Evolutionary conservation across 352 stramenopile genomes (phyloP).

Genomic region (Phytophthora kernoviae): DNA sequence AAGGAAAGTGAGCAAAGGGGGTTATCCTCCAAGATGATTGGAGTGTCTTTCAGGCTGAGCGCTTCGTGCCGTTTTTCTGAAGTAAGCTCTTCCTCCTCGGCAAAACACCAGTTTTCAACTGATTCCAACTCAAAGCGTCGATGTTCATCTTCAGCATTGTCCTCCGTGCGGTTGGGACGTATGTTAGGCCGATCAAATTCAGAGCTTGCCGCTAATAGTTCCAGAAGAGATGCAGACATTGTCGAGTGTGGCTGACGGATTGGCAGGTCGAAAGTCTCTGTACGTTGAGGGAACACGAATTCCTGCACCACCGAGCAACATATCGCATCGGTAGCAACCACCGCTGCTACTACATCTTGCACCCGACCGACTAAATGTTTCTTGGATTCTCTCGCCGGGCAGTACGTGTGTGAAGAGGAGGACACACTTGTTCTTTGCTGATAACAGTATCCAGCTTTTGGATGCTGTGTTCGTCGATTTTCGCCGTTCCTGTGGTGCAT

Average conservation of each 20-base stretch:
- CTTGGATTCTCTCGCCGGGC: background rate
- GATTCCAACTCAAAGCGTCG: constrained; percentile 8
- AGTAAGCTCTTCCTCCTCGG: constrained; percentile 3
- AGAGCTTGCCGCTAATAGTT: constrained; percentile 31
- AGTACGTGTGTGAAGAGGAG: constrained; percentile 13
- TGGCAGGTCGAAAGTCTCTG: background rate
- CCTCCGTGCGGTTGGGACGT: background rate
- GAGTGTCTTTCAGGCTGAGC: background rate
- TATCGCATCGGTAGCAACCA: constrained; percentile 36
- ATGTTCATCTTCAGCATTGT: constrained; percentile 1
- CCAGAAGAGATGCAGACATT: constrained; percentile 18
- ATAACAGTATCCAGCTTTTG: background rate
- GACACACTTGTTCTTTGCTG: background rate
- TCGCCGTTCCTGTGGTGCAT: background rate
- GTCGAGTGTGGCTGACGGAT: background rate
- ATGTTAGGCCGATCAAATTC: constrained; percentile 26
- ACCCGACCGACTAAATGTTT: background rate
- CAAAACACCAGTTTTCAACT: constrained; percentile 5
- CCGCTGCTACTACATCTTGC: constrained; percentile 30
- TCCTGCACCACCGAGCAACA: constrained; percentile 49
- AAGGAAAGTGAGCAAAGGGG: background rate
- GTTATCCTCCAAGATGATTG: background rate
- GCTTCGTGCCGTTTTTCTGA: background rate
- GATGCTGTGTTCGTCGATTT: background rate
- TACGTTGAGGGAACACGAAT: constrained; percentile 33